Base-by-base conservation (phyloP, 2,329 filamentous ascomycete species). In the Corynespora cassiicola region DNA sequence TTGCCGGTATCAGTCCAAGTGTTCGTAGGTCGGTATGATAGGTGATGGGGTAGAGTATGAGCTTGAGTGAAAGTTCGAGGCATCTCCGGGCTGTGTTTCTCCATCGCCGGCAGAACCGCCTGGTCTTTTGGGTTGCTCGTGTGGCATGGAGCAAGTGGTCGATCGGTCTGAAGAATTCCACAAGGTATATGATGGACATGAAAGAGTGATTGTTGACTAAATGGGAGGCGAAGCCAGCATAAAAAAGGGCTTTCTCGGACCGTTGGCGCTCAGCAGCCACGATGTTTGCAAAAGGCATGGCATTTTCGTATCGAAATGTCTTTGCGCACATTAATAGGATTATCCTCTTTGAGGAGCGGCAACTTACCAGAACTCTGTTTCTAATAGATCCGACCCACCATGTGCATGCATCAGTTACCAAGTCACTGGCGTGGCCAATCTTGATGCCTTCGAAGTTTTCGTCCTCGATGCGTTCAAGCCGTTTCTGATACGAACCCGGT, bases 341-440 rank as follows among this genome's bases (percentile, higher is more conserved):
- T 16, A 22, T 7, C 8, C 21, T 10, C 12, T 6, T n/a, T n/a
- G 21, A 27, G 14, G 27, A 31, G 11, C 15, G 7, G 7, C 3
- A 12, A 25, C 47, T 8, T 47, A 58, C 56, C 26, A 64, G 32
- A 15, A 66, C 29, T 9, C 63, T 55, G 22, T 63, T 52, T 30
- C 63, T 41, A 14, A 66, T 37, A 2, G 53, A 52, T 11, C 62
- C 62, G 41, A 66, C 54, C 64, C 64, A 68, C 63, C 63, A 68
- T 7, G 57, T 63, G 31, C 60, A 65, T 9, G 60, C 15, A 23
- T 61, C 60, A 29, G 60, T 53, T 7, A 52, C 31, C 6, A 65
- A 41, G 5, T 52, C 59, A 11, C 54, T 53, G 1, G 50, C 36
- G 12, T 58, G 36, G n/a, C 54, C 52, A 15, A 66, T 36, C 2